Evolutionary conservation across 2,329 filamentous ascomycete genomes (phyloP), one percentile per base, ranked within the genome.

Genomic region (Aspergillus niger): DNA sequence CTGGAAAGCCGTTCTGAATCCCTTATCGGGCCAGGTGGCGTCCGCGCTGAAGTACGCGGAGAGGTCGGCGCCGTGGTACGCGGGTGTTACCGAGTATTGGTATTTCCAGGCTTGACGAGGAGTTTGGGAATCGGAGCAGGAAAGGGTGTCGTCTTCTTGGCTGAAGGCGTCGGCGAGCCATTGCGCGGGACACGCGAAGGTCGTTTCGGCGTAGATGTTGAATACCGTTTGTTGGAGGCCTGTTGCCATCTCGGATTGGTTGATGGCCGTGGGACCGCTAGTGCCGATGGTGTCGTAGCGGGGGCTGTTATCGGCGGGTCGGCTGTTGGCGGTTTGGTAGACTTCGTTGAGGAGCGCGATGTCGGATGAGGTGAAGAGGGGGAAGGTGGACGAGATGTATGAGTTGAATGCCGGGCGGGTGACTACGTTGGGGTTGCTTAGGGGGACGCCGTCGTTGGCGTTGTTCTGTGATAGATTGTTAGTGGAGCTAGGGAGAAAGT

Each of bases 11-110:
- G 68, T 68, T 5, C 65, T 69, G 49, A 80, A 76, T 22, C 74
- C 75, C 2, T 65, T 13, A 30, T 57, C 55, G 58, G 62, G 69
- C 67, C 47, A 50, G 20, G 71, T 8, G 28, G 24, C 30, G 3
- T 63, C 67, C 61, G 63, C 55, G 68, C 69, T 32, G 63, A 68
- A 58, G 62, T 66, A 65, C 4, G 74, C 77, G 57, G 79, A 78
- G 8, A 94, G 82, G 30, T 91, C 91, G 17, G 87, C 83, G 1
- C 80, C 79, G 71, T 88, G 85, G 66, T 90, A 88, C 15, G 88
- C 85, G 41, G 86, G 86, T 43, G 92, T 85, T 17, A 91, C 82
- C n/a, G 90, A 87, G 28, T 79, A 83, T 64, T 85, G 82, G 65
- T 83, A 83, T 44, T 80, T 80, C 73, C 77, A 83, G 3, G 76